Conservation (phyloP, 2,329 filamentous ascomycete species). For the Penicillium decumbens region DNA sequence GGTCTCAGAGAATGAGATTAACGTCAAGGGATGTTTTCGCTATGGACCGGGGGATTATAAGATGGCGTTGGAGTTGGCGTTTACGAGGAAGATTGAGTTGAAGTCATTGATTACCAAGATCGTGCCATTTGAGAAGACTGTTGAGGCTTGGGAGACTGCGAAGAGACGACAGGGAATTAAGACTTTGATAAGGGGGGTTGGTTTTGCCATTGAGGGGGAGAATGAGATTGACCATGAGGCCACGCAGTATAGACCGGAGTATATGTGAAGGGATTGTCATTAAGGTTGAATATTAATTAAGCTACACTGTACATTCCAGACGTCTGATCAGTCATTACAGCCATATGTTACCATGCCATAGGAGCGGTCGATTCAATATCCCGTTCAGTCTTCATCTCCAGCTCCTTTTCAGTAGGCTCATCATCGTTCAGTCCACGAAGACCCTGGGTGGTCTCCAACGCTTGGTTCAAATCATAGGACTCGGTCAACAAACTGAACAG, state of each 20-base stretch:
- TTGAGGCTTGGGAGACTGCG: conserved; percentile 33
- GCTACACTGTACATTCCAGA: conserved; percentile 9
- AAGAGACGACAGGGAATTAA: conserved; percentile 21
- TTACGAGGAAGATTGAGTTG: conserved; percentile 26
- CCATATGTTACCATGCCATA: conserved; percentile 11
- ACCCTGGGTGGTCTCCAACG: conserved; percentile 33
- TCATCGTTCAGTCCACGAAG: conserved; percentile 14
- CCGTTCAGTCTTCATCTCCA: conserved; percentile 10
- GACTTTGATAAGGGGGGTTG: conserved; percentile 20
- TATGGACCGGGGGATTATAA: conserved; percentile 34
- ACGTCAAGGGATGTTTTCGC: conserved; percentile 33
- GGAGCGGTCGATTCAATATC: conserved; percentile 5
- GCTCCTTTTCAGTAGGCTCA: conserved; percentile 13
- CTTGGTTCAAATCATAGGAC: conserved; percentile 42
- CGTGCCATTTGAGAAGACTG: conserved; percentile 31
- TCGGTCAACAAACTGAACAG: conserved; percentile 52
- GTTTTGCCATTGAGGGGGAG: conserved; percentile 5
- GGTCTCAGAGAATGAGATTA: conserved; percentile 34
- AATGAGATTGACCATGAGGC: neutral
- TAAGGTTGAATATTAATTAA: neutral
- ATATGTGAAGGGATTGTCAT: neutral
- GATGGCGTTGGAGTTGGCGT: conserved; percentile 39
- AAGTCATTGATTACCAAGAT: conserved; percentile 32
- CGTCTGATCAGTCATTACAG: neutral
- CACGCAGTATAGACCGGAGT: neutral